Evolutionary conservation across 371 early-diverging fungal genomes (phyloP).

Genomic region (Mucor piriformis): DNA sequence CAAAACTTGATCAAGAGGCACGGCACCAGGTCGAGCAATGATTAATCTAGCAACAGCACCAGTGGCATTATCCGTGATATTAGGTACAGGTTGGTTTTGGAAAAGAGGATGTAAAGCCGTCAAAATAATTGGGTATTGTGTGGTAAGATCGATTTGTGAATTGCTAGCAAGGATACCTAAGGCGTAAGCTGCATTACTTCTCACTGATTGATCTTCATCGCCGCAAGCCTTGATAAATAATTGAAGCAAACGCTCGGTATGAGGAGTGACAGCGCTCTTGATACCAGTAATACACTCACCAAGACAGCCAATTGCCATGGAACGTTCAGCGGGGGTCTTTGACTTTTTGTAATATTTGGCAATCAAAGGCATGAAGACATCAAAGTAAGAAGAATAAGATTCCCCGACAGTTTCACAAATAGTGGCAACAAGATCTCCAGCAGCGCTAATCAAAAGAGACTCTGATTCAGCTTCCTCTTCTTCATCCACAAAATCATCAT

Average conservation of each 20-base stretch:
- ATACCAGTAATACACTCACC: conserved; percentile 83
- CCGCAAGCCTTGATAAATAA: conserved; percentile 70
- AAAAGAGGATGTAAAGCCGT: conserved; percentile 77
- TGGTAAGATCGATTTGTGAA: conserved; percentile 70
- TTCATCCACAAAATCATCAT: conserved; percentile 75
- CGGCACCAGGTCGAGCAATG: conserved; percentile 65
- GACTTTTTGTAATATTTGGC: conserved; percentile 80
- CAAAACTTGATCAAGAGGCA: conserved; percentile 77
- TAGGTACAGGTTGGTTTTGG: conserved; percentile 60
- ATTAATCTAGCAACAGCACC: conserved; percentile 32
- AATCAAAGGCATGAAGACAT: conserved; percentile 81
- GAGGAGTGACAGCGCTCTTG: conserved; percentile 74
- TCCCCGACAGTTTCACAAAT: conserved; percentile 76
- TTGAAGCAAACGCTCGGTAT: conserved; percentile 67
- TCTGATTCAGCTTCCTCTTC: conserved; percentile 87
- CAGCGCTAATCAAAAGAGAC: conserved; percentile 76
- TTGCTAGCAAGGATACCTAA: conserved; percentile 75
- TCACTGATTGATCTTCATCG: conserved; percentile 83
- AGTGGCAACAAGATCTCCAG: conserved; percentile 83
- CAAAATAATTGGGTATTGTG: conserved; percentile 74
- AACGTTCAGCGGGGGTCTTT: conserved; percentile 74
- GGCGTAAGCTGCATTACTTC: conserved; percentile 86
- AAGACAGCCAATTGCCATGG: conserved; percentile 88
- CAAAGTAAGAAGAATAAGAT: conserved; percentile 72
- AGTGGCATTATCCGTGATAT: conserved; percentile 86